These are phyloP conservation scores for Atalantia buxifolia DNA, from an alignment of 345 rosid species.

Conservation along the genomic window DNA sequence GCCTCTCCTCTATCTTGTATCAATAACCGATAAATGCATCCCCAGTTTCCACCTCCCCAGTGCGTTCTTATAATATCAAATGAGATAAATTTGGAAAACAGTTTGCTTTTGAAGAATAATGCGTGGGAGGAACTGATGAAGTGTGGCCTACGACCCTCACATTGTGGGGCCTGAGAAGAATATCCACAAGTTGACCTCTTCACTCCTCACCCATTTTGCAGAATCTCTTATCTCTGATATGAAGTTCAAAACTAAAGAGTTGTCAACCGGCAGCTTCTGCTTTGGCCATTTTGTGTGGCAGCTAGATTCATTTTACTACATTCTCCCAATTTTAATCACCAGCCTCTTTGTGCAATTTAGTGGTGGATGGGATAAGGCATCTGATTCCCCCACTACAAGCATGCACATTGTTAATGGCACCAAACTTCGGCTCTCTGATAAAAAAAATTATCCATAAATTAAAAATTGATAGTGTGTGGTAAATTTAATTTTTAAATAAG, in stretches of 20 bases:
- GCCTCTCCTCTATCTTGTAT: neutral
- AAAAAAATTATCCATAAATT: no score
- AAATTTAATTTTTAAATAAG: no score
- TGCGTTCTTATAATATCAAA: neutral
- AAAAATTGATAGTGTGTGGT: no score
- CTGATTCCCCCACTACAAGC: slow-evolving; percentile 10
- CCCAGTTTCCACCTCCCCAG: neutral
- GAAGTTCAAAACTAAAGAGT: slow-evolving; percentile 32
- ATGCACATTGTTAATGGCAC: neutral
- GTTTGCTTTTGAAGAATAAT: neutral
- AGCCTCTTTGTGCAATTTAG: slow-evolving; percentile 12
- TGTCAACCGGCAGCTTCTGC: slow-evolving; percentile 17
- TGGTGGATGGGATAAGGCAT: slow-evolving; percentile 11
- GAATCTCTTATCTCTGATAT: slow-evolving; percentile 18
- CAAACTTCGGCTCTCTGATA: neutral
- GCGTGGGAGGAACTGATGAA: neutral
- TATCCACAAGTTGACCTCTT: slow-evolving; percentile 4
- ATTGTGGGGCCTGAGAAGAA: slow-evolving; percentile 17
- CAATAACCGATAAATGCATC: neutral
- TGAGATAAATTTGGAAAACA: neutral
- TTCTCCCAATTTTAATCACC: neutral
- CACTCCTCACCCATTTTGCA: neutral
- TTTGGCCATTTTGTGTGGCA: slow-evolving; percentile 30
- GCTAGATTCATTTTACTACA: neutral
- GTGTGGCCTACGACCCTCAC: slow-evolving; percentile 16